Base-by-base conservation (phyloP, 495 filamentous ascomycete genomes). In the Alectoria sarmentosa region DNA sequence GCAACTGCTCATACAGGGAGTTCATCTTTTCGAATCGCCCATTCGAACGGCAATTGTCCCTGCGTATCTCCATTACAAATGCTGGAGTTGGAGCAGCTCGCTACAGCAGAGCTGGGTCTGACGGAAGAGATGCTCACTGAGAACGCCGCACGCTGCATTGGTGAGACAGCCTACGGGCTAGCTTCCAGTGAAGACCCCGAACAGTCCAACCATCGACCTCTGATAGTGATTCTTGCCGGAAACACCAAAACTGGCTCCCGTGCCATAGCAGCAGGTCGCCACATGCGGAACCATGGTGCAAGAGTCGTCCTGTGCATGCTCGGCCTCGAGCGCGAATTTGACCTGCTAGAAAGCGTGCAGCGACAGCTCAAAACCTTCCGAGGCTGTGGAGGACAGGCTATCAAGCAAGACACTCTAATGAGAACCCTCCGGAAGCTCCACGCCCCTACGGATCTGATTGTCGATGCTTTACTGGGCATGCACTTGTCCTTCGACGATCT, bases 51-150 rank as follows among this genome's bases (percentile, higher is more conserved):
- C 44, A 84, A 83, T 64, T 90, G 93, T 66, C 90, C 93, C 56
- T 85, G 88, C 19, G 85, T 97, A 62, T 89, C 86, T 59, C 89
- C 92, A 23, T 74, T 92, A 39, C 90, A 93, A 70, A 92, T 95
- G 79, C 83, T 93, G 39, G 91, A 93, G 66, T 82, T 97, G 32
- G 94, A 98, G 74, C 91, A 92, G 67, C 86, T 92, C 60, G 90
- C 91, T 0, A 85, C 89, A 48, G 82, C 85, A 32, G 91, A 96
- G 65, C 84, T 94, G 65, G 91, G 90, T 7, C 77, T 98, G 52
- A 88, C 88, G 0, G 90, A 93, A 71, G 90, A 94, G 59, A 87
- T 97, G 70, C 88, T 97, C 74, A 87, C 90, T 1, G 94, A 97
- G 71, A 96, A 93, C 72, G 89, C 91, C 0, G 92, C 89, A 14